A percentile compares a stretch with the other conserved stretches of the same genome.
Evolutionary conservation across 2,329 filamentous ascomycete species (phyloP).

Genomic region (Aspergillus bombycis): DNA sequence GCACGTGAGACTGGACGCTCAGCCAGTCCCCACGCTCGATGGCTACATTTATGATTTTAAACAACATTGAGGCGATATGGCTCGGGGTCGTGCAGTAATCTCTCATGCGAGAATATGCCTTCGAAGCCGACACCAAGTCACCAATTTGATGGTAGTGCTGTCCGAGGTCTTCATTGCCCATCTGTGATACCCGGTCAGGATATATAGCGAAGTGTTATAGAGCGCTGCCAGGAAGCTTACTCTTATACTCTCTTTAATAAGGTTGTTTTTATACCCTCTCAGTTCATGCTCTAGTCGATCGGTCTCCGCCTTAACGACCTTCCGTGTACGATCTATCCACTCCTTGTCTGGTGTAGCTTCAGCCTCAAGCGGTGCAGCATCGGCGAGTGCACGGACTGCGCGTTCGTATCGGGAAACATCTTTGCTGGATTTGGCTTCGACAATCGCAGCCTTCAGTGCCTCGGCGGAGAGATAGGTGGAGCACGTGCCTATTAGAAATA

Average conservation of each 20-base stretch:
- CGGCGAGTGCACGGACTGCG: constrained; percentile 66
- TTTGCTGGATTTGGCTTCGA: constrained; percentile 73
- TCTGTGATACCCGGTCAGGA: constrained; percentile 55
- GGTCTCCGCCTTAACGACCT: constrained; percentile 69
- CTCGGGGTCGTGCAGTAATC: constrained; percentile 82
- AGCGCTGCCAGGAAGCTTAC: constrained; percentile 52
- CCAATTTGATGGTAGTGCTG: constrained; percentile 80
- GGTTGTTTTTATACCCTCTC: constrained; percentile 92
- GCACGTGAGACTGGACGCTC: constrained; percentile 64
- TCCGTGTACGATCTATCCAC: constrained; percentile 75
- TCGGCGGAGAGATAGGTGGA: constrained; percentile 77
- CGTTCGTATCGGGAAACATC: constrained; percentile 74
- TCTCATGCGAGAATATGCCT: constrained; percentile 83
- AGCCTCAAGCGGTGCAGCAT: constrained; percentile 67
- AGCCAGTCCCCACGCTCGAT: constrained; percentile 79
- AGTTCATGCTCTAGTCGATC: constrained; percentile 80
- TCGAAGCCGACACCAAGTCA: constrained; percentile 70
- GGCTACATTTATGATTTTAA: constrained; percentile 75
- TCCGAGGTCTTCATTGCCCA: constrained; percentile 92
- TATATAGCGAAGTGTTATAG: background rate
- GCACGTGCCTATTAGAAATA: constrained; percentile 77
- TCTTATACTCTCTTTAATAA: constrained; percentile 95
- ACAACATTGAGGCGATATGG: constrained; percentile 80
- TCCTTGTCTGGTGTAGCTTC: constrained; percentile 67
- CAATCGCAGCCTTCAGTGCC: constrained; percentile 75